Evolutionary conservation across 768 basidiomycete genomes (phyloP), one percentile per base, ranked within the genome.

Genomic region (Rubroboletus satanas): DNA sequence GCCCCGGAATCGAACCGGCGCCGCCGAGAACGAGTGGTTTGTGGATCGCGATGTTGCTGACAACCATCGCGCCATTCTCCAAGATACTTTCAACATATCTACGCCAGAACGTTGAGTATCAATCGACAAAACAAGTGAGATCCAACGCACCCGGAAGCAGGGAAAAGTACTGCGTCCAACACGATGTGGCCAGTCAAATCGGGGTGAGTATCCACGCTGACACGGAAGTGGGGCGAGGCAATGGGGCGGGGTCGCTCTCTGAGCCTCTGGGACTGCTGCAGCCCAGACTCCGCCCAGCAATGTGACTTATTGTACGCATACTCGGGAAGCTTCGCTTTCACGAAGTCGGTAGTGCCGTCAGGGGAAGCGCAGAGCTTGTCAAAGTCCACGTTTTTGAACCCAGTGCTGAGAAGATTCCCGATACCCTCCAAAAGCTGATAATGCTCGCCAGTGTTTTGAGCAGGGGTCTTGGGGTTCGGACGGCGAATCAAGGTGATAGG

Each of bases 101-200:
- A 18, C 0, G 0, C 17, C 23, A 38, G 7, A 58, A 36, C 0
- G n/a, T 49, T 64, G 29, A 59, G 41, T 3, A 7, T 28, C 6
- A 36, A 46, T 36, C 15, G 5, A 36, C 39, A 21, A 35, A 46
- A 18, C 3, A 54, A 35, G 26, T 7, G 10, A 21, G 21, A 29
- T 51, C 71, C 68, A 2, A 75, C 58, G 46, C 63, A 79, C 18
- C 76, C 79, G 17, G 77, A 71, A 14, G 76, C 77, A 9, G 79
- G 77, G 73, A 78, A 74, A 26, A 79, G 77, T 0, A 76, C 69
- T 21, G 78, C 76, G 1, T 74, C 74, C 28, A 72, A 70, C 37
- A 80, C 75, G 17, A 78, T 59, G 59, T 80, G 79, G 33, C 79
- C 71, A 0, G 75, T 73, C 9, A 80, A 60, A 23, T 69, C 68